A percentile compares a stretch with the other conserved stretches of the same genome.
phyloP scores from a whole-genome alignment of 495 filamentous ascomycete species.

The Lepidopterella palustris region DNA sequence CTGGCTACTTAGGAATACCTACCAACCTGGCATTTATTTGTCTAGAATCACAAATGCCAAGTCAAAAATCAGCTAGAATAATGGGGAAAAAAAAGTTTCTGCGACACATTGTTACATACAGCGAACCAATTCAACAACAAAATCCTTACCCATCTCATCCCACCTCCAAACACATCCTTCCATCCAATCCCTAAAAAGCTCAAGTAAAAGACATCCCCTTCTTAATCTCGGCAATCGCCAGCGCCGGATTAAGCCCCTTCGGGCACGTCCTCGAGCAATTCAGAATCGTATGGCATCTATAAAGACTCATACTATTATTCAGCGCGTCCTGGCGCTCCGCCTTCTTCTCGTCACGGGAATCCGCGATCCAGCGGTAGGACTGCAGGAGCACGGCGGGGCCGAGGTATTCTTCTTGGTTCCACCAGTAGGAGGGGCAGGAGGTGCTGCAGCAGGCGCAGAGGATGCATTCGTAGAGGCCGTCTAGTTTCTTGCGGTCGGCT shows the following conservation, averaged over 20 bases:
- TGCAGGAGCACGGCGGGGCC: constrained; percentile 93
- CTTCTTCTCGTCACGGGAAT: constrained; percentile 83
- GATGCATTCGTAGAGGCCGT: constrained; percentile 98
- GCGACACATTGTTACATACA: constrained; percentile 6
- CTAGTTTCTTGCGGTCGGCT: constrained; percentile 89
- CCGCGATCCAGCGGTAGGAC: constrained; percentile 92
- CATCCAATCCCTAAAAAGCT: neutral
- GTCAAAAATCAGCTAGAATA: neutral
- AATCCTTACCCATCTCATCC: neutral
- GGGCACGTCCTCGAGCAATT: constrained; percentile 96
- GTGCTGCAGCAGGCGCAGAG: constrained; percentile 99
- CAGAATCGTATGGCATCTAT: constrained; percentile 97
- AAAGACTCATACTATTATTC: constrained; percentile 97
- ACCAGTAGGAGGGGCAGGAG: constrained; percentile 98
- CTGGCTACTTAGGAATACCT: no score
- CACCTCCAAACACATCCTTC: neutral
- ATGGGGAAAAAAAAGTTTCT: neutral
- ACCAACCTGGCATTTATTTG: no score
- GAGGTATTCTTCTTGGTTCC: constrained; percentile 97
- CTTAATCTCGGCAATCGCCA: constrained; percentile 96
- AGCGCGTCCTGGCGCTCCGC: constrained; percentile 79
- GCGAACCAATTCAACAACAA: neutral
- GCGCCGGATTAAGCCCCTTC: constrained; percentile 93
- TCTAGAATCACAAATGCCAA: neutral
- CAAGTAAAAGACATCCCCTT: constrained; percentile 75